Evolutionary conservation across 2,329 filamentous ascomycete species (phyloP), one percentile per base, ranked within the genome.

Genomic region (Fusarium avenaceum): DNA sequence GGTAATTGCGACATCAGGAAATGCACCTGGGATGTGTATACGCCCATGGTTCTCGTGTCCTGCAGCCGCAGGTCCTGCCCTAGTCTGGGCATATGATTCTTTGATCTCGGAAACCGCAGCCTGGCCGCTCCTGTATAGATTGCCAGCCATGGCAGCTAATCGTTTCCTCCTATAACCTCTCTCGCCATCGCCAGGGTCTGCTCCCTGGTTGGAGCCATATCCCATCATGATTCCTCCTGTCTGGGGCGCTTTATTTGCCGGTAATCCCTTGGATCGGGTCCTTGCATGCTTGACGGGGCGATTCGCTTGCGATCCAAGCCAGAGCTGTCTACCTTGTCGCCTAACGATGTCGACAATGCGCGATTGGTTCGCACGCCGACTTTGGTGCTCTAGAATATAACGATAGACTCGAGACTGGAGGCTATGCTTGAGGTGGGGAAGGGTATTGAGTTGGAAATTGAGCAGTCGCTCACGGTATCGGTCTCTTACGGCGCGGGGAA

Each of bases 1-100:
- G 17, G 91, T 87, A 62, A 97, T 92, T n/a, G 91, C 88, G 19
- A 93, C 91, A 71, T 97, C 91, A 0, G 94, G 93, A 74, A 97
- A 97, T 2, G 90, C 88, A 1, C 91, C 92, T 0, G 93, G 90
- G 30, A 92, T 91, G 44, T 80, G 77, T 48, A 75, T 75, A 39
- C 75, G 76, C 10, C 76, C 74, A 32, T 77, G 70, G 15, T 62
- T 72, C 11, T 78, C 74, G 10, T 67, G 56, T 5, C 71, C 72
- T 3, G 67, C 72, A 17, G 79, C 75, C n/a, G 75, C 45, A 4
- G 73, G 75, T 13, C 74, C 71, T 19, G 79, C 76, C 51, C 84
- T 78, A 1, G 85, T 85, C 63, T 87, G 86, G 52, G 83, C 85
- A 75, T 89, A 89, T 26, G 86, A 85, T 68, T 89, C 86, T 63